Conservation (phyloP, 78 protist genomes). For the Chrysochromulina tobinii region DNA sequence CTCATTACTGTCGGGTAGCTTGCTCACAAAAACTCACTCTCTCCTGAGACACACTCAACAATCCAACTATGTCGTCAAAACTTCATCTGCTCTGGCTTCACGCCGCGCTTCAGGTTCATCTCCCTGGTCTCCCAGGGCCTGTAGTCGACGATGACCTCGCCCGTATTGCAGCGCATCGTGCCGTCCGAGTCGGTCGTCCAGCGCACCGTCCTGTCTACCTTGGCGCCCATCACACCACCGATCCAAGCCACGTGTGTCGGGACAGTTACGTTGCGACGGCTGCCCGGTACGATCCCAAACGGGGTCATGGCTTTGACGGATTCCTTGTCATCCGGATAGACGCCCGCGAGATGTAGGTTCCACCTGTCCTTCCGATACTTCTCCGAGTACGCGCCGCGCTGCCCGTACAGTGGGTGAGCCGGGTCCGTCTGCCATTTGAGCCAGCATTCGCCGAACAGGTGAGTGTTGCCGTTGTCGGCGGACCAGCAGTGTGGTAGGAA, state of each 20-base stretch:
- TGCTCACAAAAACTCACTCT: too few relatives aligned
- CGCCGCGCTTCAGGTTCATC: too few relatives aligned
- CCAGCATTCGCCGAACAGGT: not conserved
- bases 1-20: too few relatives aligned
- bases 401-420: not conserved
- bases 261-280: not conserved
- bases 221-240: not conserved
- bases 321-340: too few relatives aligned
- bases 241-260: constrained; percentile 23
- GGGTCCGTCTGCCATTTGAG: not conserved
- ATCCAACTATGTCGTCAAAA: too few relatives aligned
- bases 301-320: not conserved
- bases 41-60: too few relatives aligned
- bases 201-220: not conserved
- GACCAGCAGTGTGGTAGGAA: not conserved
- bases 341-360: too few relatives aligned
- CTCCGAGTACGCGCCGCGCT: not conserved
- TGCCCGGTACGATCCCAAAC: too few relatives aligned
- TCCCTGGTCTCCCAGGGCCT: not conserved
- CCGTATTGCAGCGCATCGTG: not conserved
- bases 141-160: not conserved
- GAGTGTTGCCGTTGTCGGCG: not conserved
- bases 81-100: too few relatives aligned
- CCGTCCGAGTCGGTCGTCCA: not conserved
- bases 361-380: not conserved